Evolutionary conservation across 805 yeast genomes (phyloP).

Genomic region (Zygosaccharomyces bisporus): DNA sequence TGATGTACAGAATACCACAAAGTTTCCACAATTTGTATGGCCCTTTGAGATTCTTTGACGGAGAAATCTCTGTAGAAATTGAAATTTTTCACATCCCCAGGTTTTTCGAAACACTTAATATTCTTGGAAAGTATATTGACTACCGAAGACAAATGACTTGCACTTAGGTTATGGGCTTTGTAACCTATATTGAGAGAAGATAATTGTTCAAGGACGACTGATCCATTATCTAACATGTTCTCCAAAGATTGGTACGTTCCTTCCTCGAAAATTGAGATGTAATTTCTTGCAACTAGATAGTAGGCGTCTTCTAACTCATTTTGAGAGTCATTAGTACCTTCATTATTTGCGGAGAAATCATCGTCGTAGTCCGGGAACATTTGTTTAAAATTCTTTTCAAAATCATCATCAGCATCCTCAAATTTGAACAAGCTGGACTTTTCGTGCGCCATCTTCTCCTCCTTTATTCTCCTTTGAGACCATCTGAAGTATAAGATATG

Average conservation of each 20-base stretch:
- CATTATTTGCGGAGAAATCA: slow-evolving; percentile 27
- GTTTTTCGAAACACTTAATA: slow-evolving; percentile 29
- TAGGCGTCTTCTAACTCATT: slow-evolving; percentile 44
- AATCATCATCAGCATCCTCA: slow-evolving; percentile 57
- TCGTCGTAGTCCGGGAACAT: slow-evolving; percentile 88
- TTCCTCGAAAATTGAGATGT: slow-evolving; percentile 42
- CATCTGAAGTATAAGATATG: slow-evolving; percentile 72
- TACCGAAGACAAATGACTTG: slow-evolving; percentile 37
- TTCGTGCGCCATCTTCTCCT: slow-evolving; percentile 58
- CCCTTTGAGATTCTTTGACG: slow-evolving; percentile 55
- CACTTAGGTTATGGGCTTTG: slow-evolving; percentile 23
- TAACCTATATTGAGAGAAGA: slow-evolving; percentile 22
- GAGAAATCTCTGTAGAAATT: slow-evolving; percentile 67
- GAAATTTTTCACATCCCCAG: slow-evolving; percentile 23
- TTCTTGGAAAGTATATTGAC: slow-evolving; percentile 37
- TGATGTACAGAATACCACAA: slow-evolving; percentile 44
- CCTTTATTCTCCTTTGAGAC: slow-evolving; percentile 67
- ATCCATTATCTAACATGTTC: slow-evolving; percentile 42
- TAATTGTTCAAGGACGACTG: slow-evolving; percentile 33
- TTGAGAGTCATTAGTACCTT: slow-evolving; percentile 9
- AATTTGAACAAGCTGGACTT: slow-evolving; percentile 64
- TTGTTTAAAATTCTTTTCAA: slow-evolving; percentile 73
- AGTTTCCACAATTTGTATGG: slow-evolving; percentile 47
- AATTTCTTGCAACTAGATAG: slow-evolving; percentile 46
- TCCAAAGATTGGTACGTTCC: slow-evolving; percentile 18